A percentile compares a stretch with the other conserved stretches of the same genome.
These are phyloP conservation scores for Populus pruinosa DNA, from an alignment of 345 rosid genomes.

Conservation along the genomic window DNA sequence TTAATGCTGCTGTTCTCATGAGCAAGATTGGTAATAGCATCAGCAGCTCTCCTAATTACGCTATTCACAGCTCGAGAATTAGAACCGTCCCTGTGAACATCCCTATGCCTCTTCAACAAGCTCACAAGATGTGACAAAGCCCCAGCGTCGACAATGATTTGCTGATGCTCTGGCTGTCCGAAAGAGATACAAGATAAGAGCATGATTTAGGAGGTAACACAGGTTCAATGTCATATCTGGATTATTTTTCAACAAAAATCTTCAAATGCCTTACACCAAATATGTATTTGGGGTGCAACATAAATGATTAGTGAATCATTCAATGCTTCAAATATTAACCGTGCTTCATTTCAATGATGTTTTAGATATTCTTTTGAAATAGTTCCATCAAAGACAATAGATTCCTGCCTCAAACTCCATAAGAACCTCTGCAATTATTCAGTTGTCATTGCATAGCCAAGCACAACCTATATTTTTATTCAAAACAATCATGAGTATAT, in stretches of 20 bases:
- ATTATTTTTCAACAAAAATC: background rate
- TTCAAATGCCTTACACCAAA: background rate
- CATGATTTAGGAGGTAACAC: too few relatives aligned
- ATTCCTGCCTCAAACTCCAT: background rate
- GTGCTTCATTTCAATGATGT: background rate
- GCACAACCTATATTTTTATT: background rate
- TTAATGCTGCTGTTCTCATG: conserved; percentile 95
- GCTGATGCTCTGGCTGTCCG: conserved; percentile 97
- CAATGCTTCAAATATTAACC: background rate
- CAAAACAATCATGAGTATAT: background rate
- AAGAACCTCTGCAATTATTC: background rate
- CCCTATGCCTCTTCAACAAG: conserved; percentile 70
- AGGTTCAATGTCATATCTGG: background rate
- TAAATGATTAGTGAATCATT: background rate
- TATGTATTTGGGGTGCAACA: background rate
- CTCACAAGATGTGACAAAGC: conserved; percentile 80
- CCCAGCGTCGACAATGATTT: conserved; percentile 85
- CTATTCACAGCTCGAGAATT: conserved; percentile 73
- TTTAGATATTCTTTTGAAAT: background rate
- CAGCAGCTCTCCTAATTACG: conserved; percentile 94
- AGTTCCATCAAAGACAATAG: background rate
- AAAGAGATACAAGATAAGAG: background rate
- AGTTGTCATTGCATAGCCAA: background rate
- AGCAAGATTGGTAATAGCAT: conserved; percentile 98
- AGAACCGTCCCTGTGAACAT: conserved; percentile 55